phyloP scores from a whole-genome alignment of 257 asterid species.

The Scutellaria minor region DNA sequence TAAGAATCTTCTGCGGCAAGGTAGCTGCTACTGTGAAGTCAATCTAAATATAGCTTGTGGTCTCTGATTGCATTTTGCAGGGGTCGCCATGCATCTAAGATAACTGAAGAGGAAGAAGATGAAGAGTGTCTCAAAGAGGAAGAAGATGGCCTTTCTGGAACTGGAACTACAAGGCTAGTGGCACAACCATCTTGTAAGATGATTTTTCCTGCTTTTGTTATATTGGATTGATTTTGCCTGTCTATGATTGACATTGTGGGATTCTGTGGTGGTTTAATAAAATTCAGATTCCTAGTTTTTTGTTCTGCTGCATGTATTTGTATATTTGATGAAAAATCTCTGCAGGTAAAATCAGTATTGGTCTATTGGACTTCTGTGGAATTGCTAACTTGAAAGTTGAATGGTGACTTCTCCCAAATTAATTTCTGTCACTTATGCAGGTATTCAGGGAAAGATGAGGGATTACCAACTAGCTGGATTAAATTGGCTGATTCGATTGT shows the following conservation, averaged over 20 bases:
- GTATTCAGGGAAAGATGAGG: conserved; percentile 99
- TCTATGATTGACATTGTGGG: conserved; percentile 1
- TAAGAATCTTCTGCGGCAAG: neutral
- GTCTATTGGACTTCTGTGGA: neutral
- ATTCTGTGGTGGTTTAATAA: conserved; percentile 1
- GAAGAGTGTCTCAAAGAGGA: conserved; percentile 95
- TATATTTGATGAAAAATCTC: neutral
- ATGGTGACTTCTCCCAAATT: conserved; percentile 6
- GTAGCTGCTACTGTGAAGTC: neutral
- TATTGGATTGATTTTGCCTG: conserved; percentile 7
- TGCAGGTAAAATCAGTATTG: neutral
- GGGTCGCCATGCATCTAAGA: conserved; percentile 98
- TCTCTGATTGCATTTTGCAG: conserved; percentile 48
- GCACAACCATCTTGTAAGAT: conserved; percentile 95
- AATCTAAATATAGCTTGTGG: conserved; percentile 18
- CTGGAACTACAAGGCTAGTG: conserved; percentile 85
- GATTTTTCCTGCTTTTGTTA: conserved; percentile 16
- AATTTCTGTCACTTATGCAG: conserved; percentile 41
- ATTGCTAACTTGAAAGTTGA: neutral
- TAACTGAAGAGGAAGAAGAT: conserved; percentile 99
- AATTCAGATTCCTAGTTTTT: neutral
- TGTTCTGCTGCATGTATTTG: neutral
- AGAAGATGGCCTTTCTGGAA: conserved; percentile 74
- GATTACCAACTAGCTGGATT: conserved; percentile 99
- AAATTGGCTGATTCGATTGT: conserved; percentile 93